Evolutionary conservation across 257 asterid genomes (phyloP), one percentile per base, ranked within the genome.

Genomic region (Solanum chmielewskii): DNA sequence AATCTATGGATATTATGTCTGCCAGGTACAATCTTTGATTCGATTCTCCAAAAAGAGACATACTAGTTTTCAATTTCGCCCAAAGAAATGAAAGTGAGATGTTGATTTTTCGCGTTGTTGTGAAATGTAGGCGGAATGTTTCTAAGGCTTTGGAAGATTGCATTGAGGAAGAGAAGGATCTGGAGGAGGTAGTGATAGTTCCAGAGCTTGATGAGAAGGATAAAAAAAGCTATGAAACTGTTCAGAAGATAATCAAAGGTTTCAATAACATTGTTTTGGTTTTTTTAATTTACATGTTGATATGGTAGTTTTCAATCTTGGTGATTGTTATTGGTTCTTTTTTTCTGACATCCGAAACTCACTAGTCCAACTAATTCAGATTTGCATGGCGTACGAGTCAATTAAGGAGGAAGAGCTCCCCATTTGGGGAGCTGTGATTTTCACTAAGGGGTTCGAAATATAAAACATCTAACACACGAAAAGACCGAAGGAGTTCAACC

Each of bases 221-320:
- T 21, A 86, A 90, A 78, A 91, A 90, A 71, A 82, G 92, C 41
- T 92, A 91, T 85, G 96, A 91, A 84, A 86, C 77, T 83, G 45
- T 93, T 89, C 91, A 83, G 84, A 91, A 91, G 82, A 75, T 91
- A 49, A 91, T 95, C 16, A 86, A 91, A 92, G 97, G 98, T 95
- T 77, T 56, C 83, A 66, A 20, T 18, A 39, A 9, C 84, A 42
- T 59, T 27, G 6, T 75, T 56, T 56, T 56, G 18, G 60, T 83
- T 12, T 64, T 25, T 75, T 39, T 33, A 23, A 69, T 56, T 56
- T 56, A 56, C 18, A n/a, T 42, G 62, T 45, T 77, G n/a, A 77
- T 69, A 69, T 69, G 41, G 37, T 77, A n/a, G 60, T 8, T 76
- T 56, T 56, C 64, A 56, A 20, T 56, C 64, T 27, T 42, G 60